phyloP scores from a whole-genome alignment of 1,139 yeast genomes.

The Sugiyamaella xylanicola region DNA sequence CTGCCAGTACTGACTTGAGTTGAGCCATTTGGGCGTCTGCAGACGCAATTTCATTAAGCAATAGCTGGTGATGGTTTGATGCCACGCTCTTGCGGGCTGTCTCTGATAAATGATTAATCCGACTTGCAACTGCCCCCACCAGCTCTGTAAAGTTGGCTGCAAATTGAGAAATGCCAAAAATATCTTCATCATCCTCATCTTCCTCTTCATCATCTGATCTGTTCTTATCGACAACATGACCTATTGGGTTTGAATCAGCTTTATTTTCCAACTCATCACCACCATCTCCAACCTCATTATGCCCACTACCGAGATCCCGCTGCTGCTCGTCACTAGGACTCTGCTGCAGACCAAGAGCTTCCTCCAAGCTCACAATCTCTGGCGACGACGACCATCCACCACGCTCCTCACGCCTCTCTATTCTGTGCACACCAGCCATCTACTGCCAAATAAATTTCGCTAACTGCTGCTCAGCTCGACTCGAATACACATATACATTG shows the following conservation, averaged over 20 bases:
- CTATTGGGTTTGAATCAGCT: too few species aligned
- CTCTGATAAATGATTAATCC: slow-evolving; percentile 33
- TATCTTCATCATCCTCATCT: slow-evolving; percentile 19
- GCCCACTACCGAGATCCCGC: too few species aligned
- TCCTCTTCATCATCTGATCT: too few species aligned
- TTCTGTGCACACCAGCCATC: not conserved
- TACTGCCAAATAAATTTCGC: not conserved
- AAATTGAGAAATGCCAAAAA: slow-evolving; percentile 11
- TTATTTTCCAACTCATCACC: too few species aligned
- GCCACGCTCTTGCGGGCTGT: slow-evolving; percentile 32
- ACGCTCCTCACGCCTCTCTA: not conserved
- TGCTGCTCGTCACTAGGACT: not conserved
- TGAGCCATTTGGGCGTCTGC: slow-evolving; percentile 50
- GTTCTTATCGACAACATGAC: too few species aligned
- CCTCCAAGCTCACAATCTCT: slow-evolving; percentile 13
- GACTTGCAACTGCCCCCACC: slow-evolving; percentile 26
- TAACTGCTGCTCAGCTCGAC: not conserved
- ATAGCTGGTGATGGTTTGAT: slow-evolving; percentile 29
- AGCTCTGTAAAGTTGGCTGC: slow-evolving; percentile 19
- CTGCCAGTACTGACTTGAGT: slow-evolving; percentile 48
- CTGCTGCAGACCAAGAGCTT: slow-evolving; percentile 5
- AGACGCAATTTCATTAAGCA: slow-evolving; percentile 28
- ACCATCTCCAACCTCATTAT: not conserved
- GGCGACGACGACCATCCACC: slow-evolving; percentile 15
- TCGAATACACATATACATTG: not conserved